A percentile compares a stretch with the other conserved stretches of the same genome.
Evolutionary conservation across 2,329 filamentous ascomycete genomes (phyloP).

Genomic region (Sporothrix sp.): DNA sequence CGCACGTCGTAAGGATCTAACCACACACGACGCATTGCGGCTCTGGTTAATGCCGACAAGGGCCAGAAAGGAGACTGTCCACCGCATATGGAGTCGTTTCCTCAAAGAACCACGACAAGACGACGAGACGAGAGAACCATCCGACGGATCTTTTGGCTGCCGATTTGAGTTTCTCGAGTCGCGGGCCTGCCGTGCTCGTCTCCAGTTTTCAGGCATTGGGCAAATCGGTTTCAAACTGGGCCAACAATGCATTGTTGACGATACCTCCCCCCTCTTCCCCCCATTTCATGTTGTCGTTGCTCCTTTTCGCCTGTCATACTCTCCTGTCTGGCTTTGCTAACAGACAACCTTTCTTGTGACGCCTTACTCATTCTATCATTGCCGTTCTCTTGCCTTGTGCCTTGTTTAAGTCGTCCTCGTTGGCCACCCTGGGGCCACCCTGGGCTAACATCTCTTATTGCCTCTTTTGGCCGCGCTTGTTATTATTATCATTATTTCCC

Average conservation of each 20-base stretch:
- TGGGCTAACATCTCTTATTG: too few species aligned
- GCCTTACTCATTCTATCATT: too few species aligned
- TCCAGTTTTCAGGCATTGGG: conserved; percentile 14
- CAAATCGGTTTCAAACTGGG: conserved; percentile 16
- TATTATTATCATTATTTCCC: too few species aligned
- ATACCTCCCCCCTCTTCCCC: background rate
- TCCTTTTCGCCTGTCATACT: too few species aligned
- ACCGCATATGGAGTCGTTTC: background rate
- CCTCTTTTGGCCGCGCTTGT: too few species aligned
- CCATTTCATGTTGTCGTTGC: too few species aligned
- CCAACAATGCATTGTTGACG: conserved; percentile 8
- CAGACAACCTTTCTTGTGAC: too few species aligned
- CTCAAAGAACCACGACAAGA: background rate
- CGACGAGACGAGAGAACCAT: background rate
- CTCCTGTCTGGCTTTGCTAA: too few species aligned
- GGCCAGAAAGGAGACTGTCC: conserved; percentile 1
- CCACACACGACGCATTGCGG: conserved; percentile 9
- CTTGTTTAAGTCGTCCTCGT: background rate
- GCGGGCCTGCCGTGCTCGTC: background rate
- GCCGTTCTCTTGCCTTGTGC: background rate
- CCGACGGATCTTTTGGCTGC: background rate
- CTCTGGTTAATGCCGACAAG: conserved; percentile 8
- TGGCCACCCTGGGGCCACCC: too few species aligned
- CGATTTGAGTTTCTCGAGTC: background rate
- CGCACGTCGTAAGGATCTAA: too few species aligned